Evolutionary conservation across 371 early-diverging fungal species (phyloP).

Genomic region (Rhizopus arrhizus): DNA sequence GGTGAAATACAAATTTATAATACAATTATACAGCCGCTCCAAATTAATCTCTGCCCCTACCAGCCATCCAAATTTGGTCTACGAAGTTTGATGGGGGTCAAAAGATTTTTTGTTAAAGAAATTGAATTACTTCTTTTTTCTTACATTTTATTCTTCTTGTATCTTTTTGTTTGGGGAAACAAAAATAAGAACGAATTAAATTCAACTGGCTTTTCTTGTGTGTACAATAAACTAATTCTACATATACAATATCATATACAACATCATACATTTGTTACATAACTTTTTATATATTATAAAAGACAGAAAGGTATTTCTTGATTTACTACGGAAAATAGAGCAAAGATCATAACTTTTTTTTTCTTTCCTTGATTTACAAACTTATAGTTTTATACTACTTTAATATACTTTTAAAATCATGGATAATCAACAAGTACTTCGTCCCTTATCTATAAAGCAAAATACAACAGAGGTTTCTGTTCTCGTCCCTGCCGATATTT

Average conservation of each 20-base stretch:
- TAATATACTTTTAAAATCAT: conserved; percentile 8
- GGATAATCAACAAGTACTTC: conserved; percentile 54
- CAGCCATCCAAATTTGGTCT: conserved; percentile 27
- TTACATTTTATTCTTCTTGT: conserved; percentile 10
- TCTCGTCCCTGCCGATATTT: conserved; percentile 81
- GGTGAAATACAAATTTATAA: conserved; percentile 23
- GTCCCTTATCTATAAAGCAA: conserved; percentile 84
- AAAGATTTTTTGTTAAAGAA: conserved; percentile 10
- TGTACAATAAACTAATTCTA: conserved; percentile 13
- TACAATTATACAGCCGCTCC: conserved; percentile 33
- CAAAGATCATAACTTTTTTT: no score
- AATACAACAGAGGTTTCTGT: conserved; percentile 81
- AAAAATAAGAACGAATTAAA: conserved; percentile 1
- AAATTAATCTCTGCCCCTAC: conserved; percentile 34
- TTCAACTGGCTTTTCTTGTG: background rate
- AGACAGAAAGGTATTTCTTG: no score
- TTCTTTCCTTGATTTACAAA: no score
- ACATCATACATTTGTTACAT: conserved; percentile 2
- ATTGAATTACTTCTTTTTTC: conserved; percentile 9
- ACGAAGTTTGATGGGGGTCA: conserved; percentile 30
- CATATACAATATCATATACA: conserved; percentile 16
- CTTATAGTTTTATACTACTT: conserved; percentile 1
- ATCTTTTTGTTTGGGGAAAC: background rate
- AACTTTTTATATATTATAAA: background rate
- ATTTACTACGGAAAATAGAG: no score